Evolutionary conservation across 2,329 filamentous ascomycete genomes (phyloP), one percentile per base, ranked within the genome.

Genomic region (Penicillium sp.): DNA sequence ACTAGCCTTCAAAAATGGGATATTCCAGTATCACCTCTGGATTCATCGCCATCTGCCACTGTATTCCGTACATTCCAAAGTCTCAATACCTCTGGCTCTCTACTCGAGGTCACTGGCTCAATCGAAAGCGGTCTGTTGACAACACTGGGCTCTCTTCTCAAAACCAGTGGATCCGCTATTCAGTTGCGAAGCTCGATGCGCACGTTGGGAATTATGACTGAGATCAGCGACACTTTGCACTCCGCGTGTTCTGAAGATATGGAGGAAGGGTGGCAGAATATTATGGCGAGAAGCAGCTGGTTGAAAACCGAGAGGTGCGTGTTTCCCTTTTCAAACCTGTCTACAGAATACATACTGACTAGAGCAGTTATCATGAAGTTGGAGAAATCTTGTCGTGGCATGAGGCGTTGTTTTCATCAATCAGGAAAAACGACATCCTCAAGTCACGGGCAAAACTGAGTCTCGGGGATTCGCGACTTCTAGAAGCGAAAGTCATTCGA

Each of bases 1-100:
- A 85, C 90, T 59, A 89, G 89, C 63, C 80, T 97, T 17, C 92
- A 94, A 65, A 89, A 93, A 68, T 99, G 94, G 94, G 93, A 97
- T 70, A 82, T 97, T 21, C 89, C 90, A 15, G 86, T 87, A 0
- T 90, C 92, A 0, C 79, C 82, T 8, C 77, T 81, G 3, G 84
- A 82, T 49, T 79, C 82, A 13, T 87, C 85, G 31, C 85, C 88
- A 55, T 81, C 87, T 1, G 86, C 88, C 3, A 87, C 85, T 1
- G 79, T 93, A 0, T 97, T 96, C 76, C 89, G 88, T 66, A 86
- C 87, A 0, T 92, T 96, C 58, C 91, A 96, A 71, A 85, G 86
- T 23, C 82, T 97, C 59, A 85, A 91, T 68, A 86, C 86, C 61
- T 86, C 88, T 3, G 79, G 81, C 10, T 84, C 86, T 49, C 70